Evolutionary conservation across 345 rosid genomes (phyloP).

Genomic region (Garcia nutans): DNA sequence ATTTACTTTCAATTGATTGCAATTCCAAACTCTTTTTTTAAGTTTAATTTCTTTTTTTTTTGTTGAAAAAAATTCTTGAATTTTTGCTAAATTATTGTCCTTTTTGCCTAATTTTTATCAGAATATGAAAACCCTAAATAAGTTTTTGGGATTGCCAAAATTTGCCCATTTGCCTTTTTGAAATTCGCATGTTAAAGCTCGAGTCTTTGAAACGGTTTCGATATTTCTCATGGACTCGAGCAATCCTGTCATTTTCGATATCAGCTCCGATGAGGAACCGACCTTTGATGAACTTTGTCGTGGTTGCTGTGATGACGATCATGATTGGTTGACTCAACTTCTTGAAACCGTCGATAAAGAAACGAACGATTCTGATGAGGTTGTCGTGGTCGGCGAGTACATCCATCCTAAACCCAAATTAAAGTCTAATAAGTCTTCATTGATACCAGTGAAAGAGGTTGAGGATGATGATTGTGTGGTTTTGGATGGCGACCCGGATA

Average conservation of each 20-base stretch:
- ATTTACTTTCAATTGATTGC: too few species aligned
- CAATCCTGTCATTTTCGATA: constrained; percentile 34
- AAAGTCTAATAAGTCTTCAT: constrained; percentile 29
- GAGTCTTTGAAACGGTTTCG: not conserved
- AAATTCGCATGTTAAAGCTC: constrained; percentile 7
- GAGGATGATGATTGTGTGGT: constrained; percentile 61
- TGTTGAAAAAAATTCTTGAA: not conserved
- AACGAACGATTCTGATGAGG: constrained; percentile 40
- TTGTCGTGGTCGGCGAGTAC: constrained; percentile 50
- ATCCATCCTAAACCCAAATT: constrained; percentile 30
- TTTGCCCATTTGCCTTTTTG: not conserved
- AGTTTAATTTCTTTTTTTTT: not conserved
- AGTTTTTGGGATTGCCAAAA: not conserved
- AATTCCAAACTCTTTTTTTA: too few species aligned
- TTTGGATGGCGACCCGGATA: constrained; percentile 62
- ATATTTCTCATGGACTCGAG: constrained; percentile 3
- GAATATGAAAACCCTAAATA: not conserved
- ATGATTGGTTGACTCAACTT: constrained; percentile 40
- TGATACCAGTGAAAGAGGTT: constrained; percentile 17
- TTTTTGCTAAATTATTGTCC: not conserved
- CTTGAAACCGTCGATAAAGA: constrained; percentile 27
- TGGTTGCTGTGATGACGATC: constrained; percentile 26
- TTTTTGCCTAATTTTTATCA: not conserved
- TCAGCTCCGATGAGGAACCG: constrained; percentile 63
- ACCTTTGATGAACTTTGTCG: constrained; percentile 21